Percentiles rank a stretch among this genome's conserved stretches.
Evolutionary conservation across 805 yeast species (phyloP).

Genomic region (Lachancea nothofagi): DNA sequence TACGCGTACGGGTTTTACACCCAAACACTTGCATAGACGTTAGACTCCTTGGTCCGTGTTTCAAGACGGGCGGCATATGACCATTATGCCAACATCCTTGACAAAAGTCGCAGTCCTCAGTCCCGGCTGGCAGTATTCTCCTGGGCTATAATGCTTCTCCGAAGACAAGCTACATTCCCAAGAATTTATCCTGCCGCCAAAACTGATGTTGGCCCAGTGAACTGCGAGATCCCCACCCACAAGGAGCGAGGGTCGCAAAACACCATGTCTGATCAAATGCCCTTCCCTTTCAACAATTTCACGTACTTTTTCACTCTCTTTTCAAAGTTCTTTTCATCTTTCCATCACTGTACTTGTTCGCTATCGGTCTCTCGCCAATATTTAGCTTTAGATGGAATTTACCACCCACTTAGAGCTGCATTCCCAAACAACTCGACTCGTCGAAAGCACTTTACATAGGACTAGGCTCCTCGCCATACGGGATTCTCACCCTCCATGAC

Average conservation of each 20-base stretch:
- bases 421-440: constrained; percentile 34
- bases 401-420: constrained; percentile 37
- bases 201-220: constrained; percentile 37
- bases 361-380: constrained; percentile 45
- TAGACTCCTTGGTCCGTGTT: constrained; percentile 41
- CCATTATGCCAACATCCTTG: constrained; percentile 38
- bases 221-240: constrained; percentile 30
- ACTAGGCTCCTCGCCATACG: constrained; percentile 33
- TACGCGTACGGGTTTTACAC: constrained; percentile 39
- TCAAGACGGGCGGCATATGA: constrained; percentile 37
- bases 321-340: constrained; percentile 42
- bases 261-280: constrained; percentile 38
- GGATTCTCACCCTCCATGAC: constrained; percentile 42
- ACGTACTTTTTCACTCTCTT: constrained; percentile 43
- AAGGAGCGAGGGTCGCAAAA: constrained; percentile 27
- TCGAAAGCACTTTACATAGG: constrained; percentile 31
- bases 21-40: constrained; percentile 40
- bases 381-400: constrained; percentile 41
- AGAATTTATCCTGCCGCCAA: constrained; percentile 34
- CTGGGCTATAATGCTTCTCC: constrained; percentile 31
- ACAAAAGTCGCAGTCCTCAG: constrained; percentile 35
- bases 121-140: constrained; percentile 30
- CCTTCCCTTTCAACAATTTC: constrained; percentile 43
- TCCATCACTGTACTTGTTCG: constrained; percentile 44
- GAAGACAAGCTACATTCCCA: constrained; percentile 33